Evolutionary conservation across 768 basidiomycete genomes (phyloP), one percentile per base, ranked within the genome.

Genomic region (Hericium alpestre): DNA sequence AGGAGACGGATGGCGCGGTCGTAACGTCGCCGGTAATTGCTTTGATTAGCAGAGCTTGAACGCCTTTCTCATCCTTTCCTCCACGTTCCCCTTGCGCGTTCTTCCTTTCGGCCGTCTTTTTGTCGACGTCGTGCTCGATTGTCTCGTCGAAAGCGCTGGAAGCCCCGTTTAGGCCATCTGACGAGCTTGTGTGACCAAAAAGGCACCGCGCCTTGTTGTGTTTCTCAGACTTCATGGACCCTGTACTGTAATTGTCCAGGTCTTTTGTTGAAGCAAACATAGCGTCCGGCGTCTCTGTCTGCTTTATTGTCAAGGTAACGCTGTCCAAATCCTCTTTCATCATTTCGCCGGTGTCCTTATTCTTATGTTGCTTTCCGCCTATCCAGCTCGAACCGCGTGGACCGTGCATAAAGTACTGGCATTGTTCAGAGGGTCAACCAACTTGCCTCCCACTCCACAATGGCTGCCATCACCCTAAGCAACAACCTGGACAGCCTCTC

Each of bases 401-500:
- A 32, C 32, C 25, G 32, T 32, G 32, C 32, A 32, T 32, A 32
- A 32, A 32, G 32, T 32, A 32, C 32, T 32, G 32, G 32, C 32
- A 32, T 32, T 32, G 32, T 32, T 32, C 32, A 32, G 32, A 32
- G 32, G 32, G 8, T 32, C 32, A 32, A 5, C 43, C 7, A 46
- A 16, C 22, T 51, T 16, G 16, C 10, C 25, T 51, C 13, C 15
- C 23, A 18, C 22, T 25, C 49, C 20, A 37, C 46, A 53, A 63
- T 63, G 62, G 62, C 62, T 7, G 41, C 62, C 62, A 64, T 55
- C 51, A 63, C 59, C 64, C 69, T 59, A 66, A 65, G 57, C 57
- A 55, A 53, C 46, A 56, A 67, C 55, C 63, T 70, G 49, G 76
- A 76, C 54, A 68, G 67, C 59, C 59, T 67, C 25, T 69, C 73